Evolutionary conservation across 805 yeast species (phyloP), one percentile per base, ranked within the genome.

Genomic region (Phaffomyces opuntiae): DNA sequence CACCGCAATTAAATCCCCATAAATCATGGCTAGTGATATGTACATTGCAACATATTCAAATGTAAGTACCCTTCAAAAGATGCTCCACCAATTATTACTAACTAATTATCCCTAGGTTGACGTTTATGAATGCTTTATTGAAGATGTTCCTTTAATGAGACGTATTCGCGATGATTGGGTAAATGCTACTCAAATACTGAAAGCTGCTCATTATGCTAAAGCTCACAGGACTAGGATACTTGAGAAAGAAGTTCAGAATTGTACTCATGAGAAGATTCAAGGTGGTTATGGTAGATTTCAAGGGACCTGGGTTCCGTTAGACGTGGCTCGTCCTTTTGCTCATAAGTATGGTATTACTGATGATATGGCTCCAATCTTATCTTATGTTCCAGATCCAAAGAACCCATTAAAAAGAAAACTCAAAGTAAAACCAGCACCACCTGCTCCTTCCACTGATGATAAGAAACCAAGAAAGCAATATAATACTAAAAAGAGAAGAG

Each of bases 121-220:
- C 32, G 63, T 59, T n/a, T 59, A 56, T 39, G 63, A 59, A 43
- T 59, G 62, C 35, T 39, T 50, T 8, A 52, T 58, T 24, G 60
- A 53, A 14, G 59, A 52, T 24, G 54, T 53, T 2, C 57, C 60
- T 1, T 43, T 59, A n/a, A 93, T 93, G 98, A 78, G 98, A 56
- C 73, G 98, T 47, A 81, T 87, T 49, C 73, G 76, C 42, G 99
- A 93, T 62, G 86, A 90, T 55, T 93, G 98, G 98, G 88, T 93
- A 45, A 86, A 86, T 59, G 88, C 89, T 21, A 86, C 95, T 0
- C 95, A 86, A 60, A 81, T 85, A 34, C 68, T 86, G 53, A 85
- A 86, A 60, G 79, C 85, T 49, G 89, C 90, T 34, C 78, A 82
- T 49, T 82, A 81, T 56, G 84, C 87, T 38, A 86, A 86, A 63